phyloP scores from a whole-genome alignment of 78 protist species.

The Dictyostelium discoideum region DNA sequence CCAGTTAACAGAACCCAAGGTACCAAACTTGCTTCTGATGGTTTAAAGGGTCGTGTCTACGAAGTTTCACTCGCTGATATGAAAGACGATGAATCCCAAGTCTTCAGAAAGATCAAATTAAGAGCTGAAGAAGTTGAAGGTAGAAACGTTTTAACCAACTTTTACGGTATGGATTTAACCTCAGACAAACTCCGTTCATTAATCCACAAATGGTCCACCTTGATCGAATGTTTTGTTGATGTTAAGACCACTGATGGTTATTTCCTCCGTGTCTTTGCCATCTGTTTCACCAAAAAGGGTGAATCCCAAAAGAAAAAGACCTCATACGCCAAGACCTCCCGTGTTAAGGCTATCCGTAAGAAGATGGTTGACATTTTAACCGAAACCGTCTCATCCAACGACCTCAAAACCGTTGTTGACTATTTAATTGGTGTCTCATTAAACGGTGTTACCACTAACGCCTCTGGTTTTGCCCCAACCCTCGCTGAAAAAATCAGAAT shows the following conservation, averaged over 20 bases:
- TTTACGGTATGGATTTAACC: constrained; percentile 99
- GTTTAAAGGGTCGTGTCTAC: constrained; percentile 97
- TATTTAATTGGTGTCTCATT: constrained; percentile 86
- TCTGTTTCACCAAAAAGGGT: constrained; percentile 97
- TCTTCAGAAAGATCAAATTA: constrained; percentile 96
- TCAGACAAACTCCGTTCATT: constrained; percentile 97
- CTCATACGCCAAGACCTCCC: constrained; percentile 95
- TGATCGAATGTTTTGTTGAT: constrained; percentile 96
- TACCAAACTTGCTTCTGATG: constrained; percentile 95
- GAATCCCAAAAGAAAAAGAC: constrained; percentile 92
- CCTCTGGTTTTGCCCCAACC: constrained; percentile 69
- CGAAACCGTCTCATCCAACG: constrained; percentile 85
- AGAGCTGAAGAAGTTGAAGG: constrained; percentile 98
- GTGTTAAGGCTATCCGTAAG: constrained; percentile 93
- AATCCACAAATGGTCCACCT: constrained; percentile 98
- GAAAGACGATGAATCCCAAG: constrained; percentile 93
- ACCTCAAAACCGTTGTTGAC: constrained; percentile 87
- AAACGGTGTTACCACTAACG: background rate
- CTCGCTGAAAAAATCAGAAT: constrained; percentile 95
- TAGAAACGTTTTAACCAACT: constrained; percentile 93
- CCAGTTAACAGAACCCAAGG: constrained; percentile 97
- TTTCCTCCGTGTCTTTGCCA: constrained; percentile 95
- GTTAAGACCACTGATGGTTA: constrained; percentile 97
- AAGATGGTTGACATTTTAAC: constrained; percentile 97
- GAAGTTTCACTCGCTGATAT: constrained; percentile 98